Evolutionary conservation across 768 basidiomycete genomes (phyloP).

Genomic region (Podaxis sp.): DNA sequence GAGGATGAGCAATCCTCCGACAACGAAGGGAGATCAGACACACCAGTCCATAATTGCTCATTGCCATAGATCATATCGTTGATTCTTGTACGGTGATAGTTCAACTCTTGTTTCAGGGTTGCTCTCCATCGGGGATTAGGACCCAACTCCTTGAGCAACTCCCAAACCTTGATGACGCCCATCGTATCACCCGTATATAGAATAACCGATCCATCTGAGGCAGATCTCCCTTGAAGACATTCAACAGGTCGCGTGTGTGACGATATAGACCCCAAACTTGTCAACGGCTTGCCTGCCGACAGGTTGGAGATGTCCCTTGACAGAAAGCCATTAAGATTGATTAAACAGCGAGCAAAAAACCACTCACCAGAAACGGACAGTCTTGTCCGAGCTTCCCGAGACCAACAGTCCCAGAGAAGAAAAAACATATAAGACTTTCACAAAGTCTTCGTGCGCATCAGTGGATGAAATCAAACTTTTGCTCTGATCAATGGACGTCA

Average conservation of each 20-base stretch:
- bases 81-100: conserved; percentile 80
- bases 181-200: conserved; percentile 91
- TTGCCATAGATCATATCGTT: conserved; percentile 67
- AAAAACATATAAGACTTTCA: conserved; percentile 80
- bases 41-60: conserved; percentile 92
- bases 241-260: conserved; percentile 89
- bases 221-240: conserved; percentile 57
- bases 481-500: conserved; percentile 44
- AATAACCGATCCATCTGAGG: conserved; percentile 44
- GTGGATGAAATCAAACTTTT: conserved; percentile 70
- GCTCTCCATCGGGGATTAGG: conserved; percentile 47
- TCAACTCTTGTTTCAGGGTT: conserved; percentile 53
- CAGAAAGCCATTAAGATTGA: conserved; percentile 1
- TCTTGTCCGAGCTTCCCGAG: conserved; percentile 90
- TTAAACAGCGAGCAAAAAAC: neutral
- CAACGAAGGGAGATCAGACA: neutral
- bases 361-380: conserved; percentile 82
- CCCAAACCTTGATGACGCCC: conserved; percentile 86
- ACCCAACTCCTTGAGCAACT: conserved; percentile 46
- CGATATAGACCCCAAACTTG: conserved; percentile 67
- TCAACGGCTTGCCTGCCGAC: conserved; percentile 40
- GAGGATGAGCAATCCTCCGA: neutral
- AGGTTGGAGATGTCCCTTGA: conserved; percentile 63
- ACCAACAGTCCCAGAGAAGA: conserved; percentile 66
- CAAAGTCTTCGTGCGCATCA: conserved; percentile 83